Base-by-base conservation (phyloP, 768 basidiomycete genomes). In the Artomyces pyxidatus region DNA sequence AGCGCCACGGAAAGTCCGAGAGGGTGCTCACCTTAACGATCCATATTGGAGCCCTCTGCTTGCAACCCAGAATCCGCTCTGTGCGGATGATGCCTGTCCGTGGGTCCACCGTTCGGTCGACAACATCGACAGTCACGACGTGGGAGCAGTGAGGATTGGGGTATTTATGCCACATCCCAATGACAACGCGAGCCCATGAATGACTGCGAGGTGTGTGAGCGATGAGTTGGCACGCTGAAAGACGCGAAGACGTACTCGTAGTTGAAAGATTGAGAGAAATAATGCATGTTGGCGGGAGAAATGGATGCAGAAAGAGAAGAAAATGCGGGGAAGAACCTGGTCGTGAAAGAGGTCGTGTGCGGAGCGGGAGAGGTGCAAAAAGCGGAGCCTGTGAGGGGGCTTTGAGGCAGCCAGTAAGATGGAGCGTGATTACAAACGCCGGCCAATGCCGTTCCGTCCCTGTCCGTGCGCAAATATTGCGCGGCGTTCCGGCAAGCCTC, bases 111-210 rank as follows among this genome's bases (percentile, higher is more conserved):
- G 83, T 76, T 54, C 93, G 83, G 70, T 91, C 86, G 48, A 95
- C 52, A 25, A 92, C 90, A 65, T 92, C 89, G 61, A 92, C 77
- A 55, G 85, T 87, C 57, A 90, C 72, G 57, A 92, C 90, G 64
- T 92, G 90, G 21, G 85, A 78, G 68, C 89, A 91, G 60, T 87
- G 87, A 46, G 91, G 85, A 65, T 95, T 95, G 45, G 93, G 93
- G 67, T 96, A 96, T 75, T 96, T 96, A 57, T 85, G 83, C 86
- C 90, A 93, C 76, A 95, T 88, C 55, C 88, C 88, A 61, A 87
- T 84, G 53, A 92, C 81, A 57, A 94, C 90, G 71, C 91, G 89
- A 52, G 83, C 76, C 85, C 92, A 94, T 37, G 90, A 77, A 62
- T 92, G 89, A 53, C 92, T 96, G 42, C 14, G 58, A 45, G 39